A percentile compares a stretch with the other conserved stretches of the same genome.
Evolutionary conservation across 371 early-diverging fungal genomes (phyloP).

Genomic region (Haplosporangium sp.): DNA sequence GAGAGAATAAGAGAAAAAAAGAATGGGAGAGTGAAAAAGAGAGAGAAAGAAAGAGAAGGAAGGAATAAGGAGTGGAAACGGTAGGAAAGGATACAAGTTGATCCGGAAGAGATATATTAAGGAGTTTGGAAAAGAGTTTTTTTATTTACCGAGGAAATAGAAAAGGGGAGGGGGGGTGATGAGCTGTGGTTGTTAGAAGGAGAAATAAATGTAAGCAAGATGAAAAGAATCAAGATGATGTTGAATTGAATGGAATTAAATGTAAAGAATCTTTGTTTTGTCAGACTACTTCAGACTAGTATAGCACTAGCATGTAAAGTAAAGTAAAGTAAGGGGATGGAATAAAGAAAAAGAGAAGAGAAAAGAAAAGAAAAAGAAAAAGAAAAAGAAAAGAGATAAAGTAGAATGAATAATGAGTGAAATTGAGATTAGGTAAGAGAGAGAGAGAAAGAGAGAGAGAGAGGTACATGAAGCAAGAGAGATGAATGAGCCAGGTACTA

Average conservation of each 20-base stretch:
- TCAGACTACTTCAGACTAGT: no score
- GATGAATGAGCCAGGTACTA: no score
- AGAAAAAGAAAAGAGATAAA: background rate
- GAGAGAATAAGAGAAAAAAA: background rate
- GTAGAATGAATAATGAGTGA: background rate
- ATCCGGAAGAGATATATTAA: background rate
- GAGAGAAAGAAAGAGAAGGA: background rate
- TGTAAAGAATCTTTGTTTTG: no score
- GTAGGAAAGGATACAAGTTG: background rate
- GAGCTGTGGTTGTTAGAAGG: no score
- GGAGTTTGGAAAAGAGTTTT: background rate
- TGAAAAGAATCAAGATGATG: background rate
- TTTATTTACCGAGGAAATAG: background rate
- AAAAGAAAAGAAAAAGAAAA: background rate
- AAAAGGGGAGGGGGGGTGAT: no score
- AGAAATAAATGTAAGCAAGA: background rate
- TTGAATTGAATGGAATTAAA: background rate
- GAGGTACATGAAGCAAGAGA: background rate
- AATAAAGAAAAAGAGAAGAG: background rate
- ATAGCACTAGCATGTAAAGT: background rate
- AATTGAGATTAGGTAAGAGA: background rate
- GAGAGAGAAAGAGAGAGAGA: background rate
- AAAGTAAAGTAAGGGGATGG: background rate
- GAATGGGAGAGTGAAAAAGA: background rate
- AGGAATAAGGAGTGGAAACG: background rate